A percentile compares a stretch with the other conserved stretches of the same genome.
Evolutionary conservation across 768 basidiomycete species (phyloP).

Genomic region (Nevesoporus exiguus): DNA sequence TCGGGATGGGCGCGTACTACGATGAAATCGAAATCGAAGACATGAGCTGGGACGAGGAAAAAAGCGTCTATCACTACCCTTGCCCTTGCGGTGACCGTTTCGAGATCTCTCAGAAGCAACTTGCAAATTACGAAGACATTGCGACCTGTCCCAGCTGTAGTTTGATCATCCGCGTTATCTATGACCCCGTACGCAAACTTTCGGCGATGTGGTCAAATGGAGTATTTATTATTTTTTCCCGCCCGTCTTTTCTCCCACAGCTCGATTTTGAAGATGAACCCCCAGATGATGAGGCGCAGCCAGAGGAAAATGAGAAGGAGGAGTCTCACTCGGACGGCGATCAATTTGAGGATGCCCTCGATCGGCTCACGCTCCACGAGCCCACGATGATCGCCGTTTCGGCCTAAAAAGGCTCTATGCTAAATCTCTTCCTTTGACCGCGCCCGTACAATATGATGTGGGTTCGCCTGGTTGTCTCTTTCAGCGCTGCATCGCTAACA

Average conservation of each 20-base stretch:
- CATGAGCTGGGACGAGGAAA: slow-evolving; percentile 84
- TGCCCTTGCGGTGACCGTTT: slow-evolving; percentile 98
- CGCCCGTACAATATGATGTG: slow-evolving; percentile 1
- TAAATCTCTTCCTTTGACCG: background rate
- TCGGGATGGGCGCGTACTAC: slow-evolving; percentile 78
- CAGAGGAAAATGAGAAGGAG: slow-evolving; percentile 28
- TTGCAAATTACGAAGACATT: slow-evolving; percentile 87
- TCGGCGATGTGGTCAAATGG: background rate
- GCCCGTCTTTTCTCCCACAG: slow-evolving; percentile 34
- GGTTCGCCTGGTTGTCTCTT: background rate
- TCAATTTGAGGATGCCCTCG: slow-evolving; percentile 63
- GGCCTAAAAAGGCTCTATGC: slow-evolving; percentile 9
- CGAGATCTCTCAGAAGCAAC: slow-evolving; percentile 85
- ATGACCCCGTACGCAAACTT: slow-evolving; percentile 75
- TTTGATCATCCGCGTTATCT: slow-evolving; percentile 87
- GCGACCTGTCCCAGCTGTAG: slow-evolving; percentile 97
- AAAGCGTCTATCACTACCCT: slow-evolving; percentile 89
- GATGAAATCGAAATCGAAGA: slow-evolving; percentile 98
- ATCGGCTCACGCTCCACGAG: slow-evolving; percentile 44
- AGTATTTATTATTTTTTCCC: slow-evolving; percentile 1
- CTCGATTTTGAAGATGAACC: slow-evolving; percentile 82
- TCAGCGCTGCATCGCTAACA: background rate
- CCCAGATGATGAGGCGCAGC: slow-evolving; percentile 43
- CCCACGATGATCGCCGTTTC: slow-evolving; percentile 13
- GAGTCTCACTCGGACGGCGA: slow-evolving; percentile 41